A percentile compares a stretch with the other conserved stretches of the same genome.
These are phyloP conservation scores for Aspergillus haitiensis DNA, from an alignment of 495 filamentous ascomycete genomes.

Conservation along the genomic window DNA sequence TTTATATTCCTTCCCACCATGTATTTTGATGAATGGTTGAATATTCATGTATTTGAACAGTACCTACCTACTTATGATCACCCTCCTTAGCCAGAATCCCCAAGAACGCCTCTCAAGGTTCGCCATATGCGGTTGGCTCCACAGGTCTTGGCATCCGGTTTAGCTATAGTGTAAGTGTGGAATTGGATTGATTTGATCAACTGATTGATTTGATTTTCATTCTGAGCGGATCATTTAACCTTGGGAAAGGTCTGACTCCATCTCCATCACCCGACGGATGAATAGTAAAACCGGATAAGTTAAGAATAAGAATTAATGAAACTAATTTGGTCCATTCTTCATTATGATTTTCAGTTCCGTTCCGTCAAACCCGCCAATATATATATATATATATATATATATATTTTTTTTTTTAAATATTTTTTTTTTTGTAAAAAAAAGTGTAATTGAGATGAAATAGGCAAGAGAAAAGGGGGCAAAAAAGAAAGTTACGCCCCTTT, in stretches of 20 bases:
- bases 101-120: slow-evolving; percentile 13
- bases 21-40: too few relatives aligned
- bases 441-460: not conserved
- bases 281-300: not conserved
- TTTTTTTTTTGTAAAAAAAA: not conserved
- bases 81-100: not conserved
- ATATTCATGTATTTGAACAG: too few relatives aligned
- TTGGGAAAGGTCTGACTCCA: not conserved
- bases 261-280: not conserved
- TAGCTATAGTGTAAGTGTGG: not conserved
- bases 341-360: not conserved
- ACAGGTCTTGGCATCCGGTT: not conserved
- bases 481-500: not conserved
- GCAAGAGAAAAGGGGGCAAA: not conserved
- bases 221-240: not conserved
- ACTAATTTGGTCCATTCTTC: not conserved
- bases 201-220: not conserved
- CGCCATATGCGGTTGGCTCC: slow-evolving; percentile 2
- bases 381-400: not conserved
- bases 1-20: too few relatives aligned
- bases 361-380: not conserved
- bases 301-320: not conserved
- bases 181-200: not conserved
- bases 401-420: not conserved
- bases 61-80: too few relatives aligned